These are phyloP conservation scores for Chrysanthemum makinoi DNA, from an alignment of 129 eudicot genomes.

Conservation along the genomic window DNA sequence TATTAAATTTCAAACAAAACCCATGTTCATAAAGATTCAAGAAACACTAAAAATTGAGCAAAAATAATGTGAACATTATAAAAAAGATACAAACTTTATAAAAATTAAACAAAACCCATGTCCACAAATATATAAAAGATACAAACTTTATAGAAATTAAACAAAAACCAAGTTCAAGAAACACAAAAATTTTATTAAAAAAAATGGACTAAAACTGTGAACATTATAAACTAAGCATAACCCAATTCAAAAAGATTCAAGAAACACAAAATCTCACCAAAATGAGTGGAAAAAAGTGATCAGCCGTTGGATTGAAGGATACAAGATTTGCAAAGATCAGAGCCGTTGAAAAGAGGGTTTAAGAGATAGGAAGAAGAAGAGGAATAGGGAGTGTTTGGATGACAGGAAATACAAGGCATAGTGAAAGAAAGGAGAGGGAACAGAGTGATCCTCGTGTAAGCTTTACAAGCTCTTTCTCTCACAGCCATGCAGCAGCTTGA, in stretches of 20 bases:
- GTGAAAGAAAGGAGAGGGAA: slow-evolving; percentile 41
- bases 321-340: slow-evolving; percentile 10
- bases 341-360: slow-evolving; percentile 37
- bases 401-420: slow-evolving; percentile 35
- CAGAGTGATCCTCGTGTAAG: slow-evolving; percentile 69
- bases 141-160: too few relatives aligned
- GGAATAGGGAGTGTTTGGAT: slow-evolving; percentile 35
- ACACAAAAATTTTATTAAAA: too few relatives aligned
- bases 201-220: slow-evolving; percentile 3
- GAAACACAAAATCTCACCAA: slow-evolving; percentile 40
- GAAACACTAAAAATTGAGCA: slow-evolving; percentile 13
- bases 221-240: slow-evolving; percentile 11
- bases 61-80: slow-evolving; percentile 1
- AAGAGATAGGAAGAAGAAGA: slow-evolving; percentile 31
- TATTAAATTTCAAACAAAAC: too few relatives aligned
- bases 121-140: too few relatives aligned
- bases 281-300: slow-evolving; percentile 8
- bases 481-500: slow-evolving; percentile 75
- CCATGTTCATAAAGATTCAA: too few relatives aligned
- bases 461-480: slow-evolving; percentile 46
- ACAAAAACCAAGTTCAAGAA: not conserved
- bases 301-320: slow-evolving; percentile 20
- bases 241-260: slow-evolving; percentile 17
- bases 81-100: slow-evolving; percentile 7
- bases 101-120: slow-evolving; percentile 12